phyloP scores from a whole-genome alignment of 75 land plant genomes.

The Cupressus sempervirens region DNA sequence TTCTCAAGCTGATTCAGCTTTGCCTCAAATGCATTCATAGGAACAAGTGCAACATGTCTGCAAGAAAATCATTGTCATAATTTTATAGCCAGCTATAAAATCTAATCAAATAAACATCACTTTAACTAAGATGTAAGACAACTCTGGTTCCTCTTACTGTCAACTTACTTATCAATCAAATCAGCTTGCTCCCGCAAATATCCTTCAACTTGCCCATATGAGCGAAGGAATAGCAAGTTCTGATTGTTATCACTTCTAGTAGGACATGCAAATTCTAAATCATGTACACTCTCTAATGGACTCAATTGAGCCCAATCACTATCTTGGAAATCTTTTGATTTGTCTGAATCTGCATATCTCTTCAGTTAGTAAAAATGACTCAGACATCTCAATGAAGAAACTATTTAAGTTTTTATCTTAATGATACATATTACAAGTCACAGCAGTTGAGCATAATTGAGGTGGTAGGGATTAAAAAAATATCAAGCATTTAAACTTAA shows the following conservation, averaged over 20 bases:
- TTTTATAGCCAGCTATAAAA: neutral
- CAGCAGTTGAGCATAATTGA: neutral
- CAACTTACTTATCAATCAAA: conserved; percentile 57
- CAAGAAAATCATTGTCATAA: conserved; percentile 8
- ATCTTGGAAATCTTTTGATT: conserved; percentile 16
- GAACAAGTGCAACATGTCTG: conserved; percentile 43
- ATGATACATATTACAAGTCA: neutral
- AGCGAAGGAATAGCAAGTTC: conserved; percentile 38
- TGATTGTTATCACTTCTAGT: conserved; percentile 17
- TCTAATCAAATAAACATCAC: conserved; percentile 4
- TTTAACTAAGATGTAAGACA: neutral
- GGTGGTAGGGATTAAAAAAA: neutral
- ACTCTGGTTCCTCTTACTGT: neutral
- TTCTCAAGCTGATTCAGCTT: conserved; percentile 56
- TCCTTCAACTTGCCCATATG: conserved; percentile 79
- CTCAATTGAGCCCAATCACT: conserved; percentile 11
- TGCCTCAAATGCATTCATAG: conserved; percentile 46
- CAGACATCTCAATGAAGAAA: neutral
- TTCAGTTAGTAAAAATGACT: conserved; percentile 1
- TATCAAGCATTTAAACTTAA: neutral
- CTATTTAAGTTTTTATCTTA: neutral
- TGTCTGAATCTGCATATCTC: conserved; percentile 8
- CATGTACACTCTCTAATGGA: conserved; percentile 14
- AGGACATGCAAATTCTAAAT: conserved; percentile 14
- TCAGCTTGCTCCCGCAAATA: conserved; percentile 71